Conservation (phyloP, 2,329 filamentous ascomycete species). For the Aspergillus ochraceoroseus region DNA sequence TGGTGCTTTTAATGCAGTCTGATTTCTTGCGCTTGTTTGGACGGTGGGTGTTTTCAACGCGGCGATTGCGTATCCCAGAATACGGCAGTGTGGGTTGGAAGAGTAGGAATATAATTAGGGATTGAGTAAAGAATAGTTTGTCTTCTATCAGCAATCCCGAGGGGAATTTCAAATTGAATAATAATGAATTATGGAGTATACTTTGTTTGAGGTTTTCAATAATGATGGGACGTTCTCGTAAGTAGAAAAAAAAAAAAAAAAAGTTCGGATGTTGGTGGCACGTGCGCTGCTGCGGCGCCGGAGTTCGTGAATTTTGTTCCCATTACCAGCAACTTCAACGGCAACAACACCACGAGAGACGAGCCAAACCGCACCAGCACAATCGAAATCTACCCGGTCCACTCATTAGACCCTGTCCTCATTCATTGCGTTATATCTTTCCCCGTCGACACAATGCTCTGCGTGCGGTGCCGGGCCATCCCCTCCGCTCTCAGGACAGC, state of each 20-base stretch:
- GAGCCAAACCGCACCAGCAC: slow-evolving; percentile 13
- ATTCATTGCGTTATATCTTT: background rate
- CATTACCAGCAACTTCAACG: slow-evolving; percentile 18
- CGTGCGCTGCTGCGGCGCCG: slow-evolving; percentile 32
- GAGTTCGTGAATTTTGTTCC: slow-evolving; percentile 32
- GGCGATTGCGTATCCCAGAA: background rate
- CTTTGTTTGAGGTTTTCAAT: background rate
- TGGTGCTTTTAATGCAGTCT: background rate
- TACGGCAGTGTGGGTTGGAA: background rate
- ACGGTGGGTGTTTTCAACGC: background rate
- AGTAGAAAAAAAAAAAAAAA: slow-evolving; percentile 19
- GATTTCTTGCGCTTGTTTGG: background rate
- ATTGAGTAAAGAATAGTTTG: background rate
- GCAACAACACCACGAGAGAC: background rate
- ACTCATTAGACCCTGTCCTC: background rate
- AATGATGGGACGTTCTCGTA: background rate
- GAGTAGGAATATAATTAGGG: background rate
- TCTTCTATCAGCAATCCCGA: no score
- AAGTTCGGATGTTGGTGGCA: slow-evolving; percentile 23
- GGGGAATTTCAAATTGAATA: background rate
- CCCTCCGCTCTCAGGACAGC: slow-evolving; percentile 26
- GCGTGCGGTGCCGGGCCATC: slow-evolving; percentile 32
- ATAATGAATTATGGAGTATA: background rate
- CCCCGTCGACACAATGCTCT: slow-evolving; percentile 28
- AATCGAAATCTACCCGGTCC: slow-evolving; percentile 13